phyloP scores from a whole-genome alignment of 2,329 filamentous ascomycete species.

The Fusarium pseudograminearum region DNA sequence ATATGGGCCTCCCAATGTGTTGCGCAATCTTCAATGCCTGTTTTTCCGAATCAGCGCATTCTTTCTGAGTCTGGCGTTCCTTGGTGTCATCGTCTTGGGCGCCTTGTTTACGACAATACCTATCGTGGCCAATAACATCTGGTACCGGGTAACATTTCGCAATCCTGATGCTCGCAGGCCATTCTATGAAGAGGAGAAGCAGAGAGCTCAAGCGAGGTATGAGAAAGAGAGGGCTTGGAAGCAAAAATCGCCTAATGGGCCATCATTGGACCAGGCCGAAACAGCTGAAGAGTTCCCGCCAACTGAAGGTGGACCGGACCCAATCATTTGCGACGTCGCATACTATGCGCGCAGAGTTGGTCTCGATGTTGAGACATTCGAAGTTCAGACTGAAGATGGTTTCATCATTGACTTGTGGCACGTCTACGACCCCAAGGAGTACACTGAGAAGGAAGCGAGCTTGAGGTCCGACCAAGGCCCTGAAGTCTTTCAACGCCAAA shows the following conservation, averaged over 20 bases:
- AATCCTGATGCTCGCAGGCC: conserved; percentile 71
- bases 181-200: conserved; percentile 79
- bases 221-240: conserved; percentile 74
- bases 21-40: conserved; percentile 74
- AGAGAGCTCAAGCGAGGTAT: conserved; percentile 66
- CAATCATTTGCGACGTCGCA: conserved; percentile 79
- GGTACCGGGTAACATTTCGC: conserved; percentile 67
- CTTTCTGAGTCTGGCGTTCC: conserved; percentile 81
- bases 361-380: conserved; percentile 83
- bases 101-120: conserved; percentile 77
- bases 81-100: conserved; percentile 80
- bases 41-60: conserved; percentile 76
- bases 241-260: conserved; percentile 53
- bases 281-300: conserved; percentile 72
- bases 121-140: conserved; percentile 59
- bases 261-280: conserved; percentile 58
- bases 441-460: conserved; percentile 65
- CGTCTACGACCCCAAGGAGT: conserved; percentile 84
- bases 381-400: conserved; percentile 93
- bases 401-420: conserved; percentile 93
- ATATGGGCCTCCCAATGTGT: conserved; percentile 78
- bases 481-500: conserved; percentile 66
- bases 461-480: conserved; percentile 67
- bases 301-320: conserved; percentile 84
- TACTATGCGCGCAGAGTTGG: conserved; percentile 92